These are phyloP conservation scores for Obba rivulosa DNA, from an alignment of 768 basidiomycete species.

Conservation along the genomic window DNA sequence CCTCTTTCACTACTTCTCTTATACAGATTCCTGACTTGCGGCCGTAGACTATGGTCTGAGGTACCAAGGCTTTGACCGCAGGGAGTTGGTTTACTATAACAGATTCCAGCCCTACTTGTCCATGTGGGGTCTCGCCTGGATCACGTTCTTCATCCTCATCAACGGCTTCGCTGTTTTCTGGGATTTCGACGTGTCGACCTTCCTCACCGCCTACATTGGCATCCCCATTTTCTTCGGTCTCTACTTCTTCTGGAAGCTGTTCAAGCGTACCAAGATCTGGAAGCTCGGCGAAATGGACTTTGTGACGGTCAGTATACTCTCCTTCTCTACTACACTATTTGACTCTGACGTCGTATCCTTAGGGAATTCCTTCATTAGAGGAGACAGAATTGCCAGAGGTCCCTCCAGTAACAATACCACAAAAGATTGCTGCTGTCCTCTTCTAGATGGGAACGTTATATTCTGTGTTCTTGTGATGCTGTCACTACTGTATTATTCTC, in stretches of 20 bases:
- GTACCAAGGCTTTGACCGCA: slow-evolving; percentile 60
- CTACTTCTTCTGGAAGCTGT: slow-evolving; percentile 40
- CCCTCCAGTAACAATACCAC: slow-evolving; percentile 43
- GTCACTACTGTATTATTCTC: no score
- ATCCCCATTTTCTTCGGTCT: slow-evolving; percentile 45
- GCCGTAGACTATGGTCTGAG: slow-evolving; percentile 52
- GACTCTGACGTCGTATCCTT: background rate
- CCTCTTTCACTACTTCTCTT: background rate
- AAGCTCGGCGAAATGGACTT: slow-evolving; percentile 65
- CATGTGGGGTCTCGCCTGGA: slow-evolving; percentile 69
- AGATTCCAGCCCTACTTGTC: slow-evolving; percentile 60
- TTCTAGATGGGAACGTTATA: slow-evolving; percentile 37
- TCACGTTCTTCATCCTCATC: slow-evolving; percentile 51
- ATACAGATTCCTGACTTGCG: background rate
- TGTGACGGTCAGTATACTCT: slow-evolving; percentile 38
- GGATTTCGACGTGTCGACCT: slow-evolving; percentile 48
- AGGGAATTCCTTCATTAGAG: slow-evolving; percentile 66
- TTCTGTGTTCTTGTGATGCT: no score
- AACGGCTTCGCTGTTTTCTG: slow-evolving; percentile 60
- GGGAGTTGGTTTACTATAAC: slow-evolving; percentile 57
- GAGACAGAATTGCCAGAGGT: slow-evolving; percentile 57
- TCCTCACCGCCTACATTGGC: slow-evolving; percentile 45
- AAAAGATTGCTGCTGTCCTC: slow-evolving; percentile 43
- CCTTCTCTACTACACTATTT: background rate
- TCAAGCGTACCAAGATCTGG: slow-evolving; percentile 41